Evolutionary conservation across 2,329 filamentous ascomycete species (phyloP).

Genomic region (Fusarium siculi): DNA sequence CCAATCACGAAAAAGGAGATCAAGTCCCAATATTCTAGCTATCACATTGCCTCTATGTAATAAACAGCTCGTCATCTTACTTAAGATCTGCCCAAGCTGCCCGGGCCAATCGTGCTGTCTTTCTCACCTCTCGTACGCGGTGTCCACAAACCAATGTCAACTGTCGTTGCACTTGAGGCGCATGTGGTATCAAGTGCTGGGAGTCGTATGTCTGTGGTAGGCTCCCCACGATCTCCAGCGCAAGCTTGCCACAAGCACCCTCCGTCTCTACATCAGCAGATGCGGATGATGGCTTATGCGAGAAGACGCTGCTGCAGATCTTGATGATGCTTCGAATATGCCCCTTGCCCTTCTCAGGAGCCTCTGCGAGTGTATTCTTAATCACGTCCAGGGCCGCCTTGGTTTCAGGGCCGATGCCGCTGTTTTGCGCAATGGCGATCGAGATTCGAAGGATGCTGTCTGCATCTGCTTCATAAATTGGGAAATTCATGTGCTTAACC

Average conservation of each 20-base stretch:
- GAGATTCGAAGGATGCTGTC: conserved; percentile 60
- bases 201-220: conserved; percentile 62
- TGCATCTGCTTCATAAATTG: conserved; percentile 63
- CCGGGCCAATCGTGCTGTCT: conserved; percentile 60
- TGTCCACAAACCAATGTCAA: conserved; percentile 65
- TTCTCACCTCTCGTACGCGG: conserved; percentile 62
- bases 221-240: conserved; percentile 59
- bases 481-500: conserved; percentile 60
- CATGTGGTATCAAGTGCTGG: conserved; percentile 56
- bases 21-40: background rate
- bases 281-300: conserved; percentile 43
- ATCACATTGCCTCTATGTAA: conserved; percentile 15
- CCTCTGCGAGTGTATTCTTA: conserved; percentile 57
- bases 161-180: conserved; percentile 57
- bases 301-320: conserved; percentile 55
- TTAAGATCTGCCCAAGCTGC: conserved; percentile 59
- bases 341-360: conserved; percentile 57
- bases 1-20: conserved; percentile 2
- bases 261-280: conserved; percentile 35
- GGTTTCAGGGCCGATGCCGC: conserved; percentile 56
- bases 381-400: conserved; percentile 61
- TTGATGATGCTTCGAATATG: conserved; percentile 62
- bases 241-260: conserved; percentile 57
- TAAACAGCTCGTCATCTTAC: conserved; percentile 29
- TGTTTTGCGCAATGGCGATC: conserved; percentile 58